A percentile compares a stretch with the other conserved stretches of the same genome.
These are phyloP conservation scores for Marasmius sp. DNA, from an alignment of 1,284 basidiomycete genomes.

Conservation along the genomic window DNA sequence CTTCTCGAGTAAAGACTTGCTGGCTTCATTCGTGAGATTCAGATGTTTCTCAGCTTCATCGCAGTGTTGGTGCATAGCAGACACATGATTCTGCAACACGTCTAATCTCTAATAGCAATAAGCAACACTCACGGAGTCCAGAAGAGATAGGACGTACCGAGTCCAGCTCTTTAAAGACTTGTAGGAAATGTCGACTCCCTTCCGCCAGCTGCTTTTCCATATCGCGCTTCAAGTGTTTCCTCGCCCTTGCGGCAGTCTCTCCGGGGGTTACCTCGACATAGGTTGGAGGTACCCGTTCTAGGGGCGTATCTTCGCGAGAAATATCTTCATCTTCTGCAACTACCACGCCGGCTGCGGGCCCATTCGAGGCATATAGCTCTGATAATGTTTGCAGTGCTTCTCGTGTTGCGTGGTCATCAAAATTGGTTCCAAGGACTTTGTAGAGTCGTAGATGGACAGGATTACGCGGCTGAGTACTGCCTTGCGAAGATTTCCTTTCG, in stretches of 20 bases:
- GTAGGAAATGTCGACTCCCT: slow-evolving; percentile 79
- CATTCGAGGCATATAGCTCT: slow-evolving; percentile 58
- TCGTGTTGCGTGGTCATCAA: slow-evolving; percentile 76
- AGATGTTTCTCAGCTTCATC: slow-evolving; percentile 83
- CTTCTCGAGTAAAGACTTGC: slow-evolving; percentile 81
- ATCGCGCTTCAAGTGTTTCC: slow-evolving; percentile 80
- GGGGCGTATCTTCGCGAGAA: slow-evolving; percentile 17
- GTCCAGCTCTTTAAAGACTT: slow-evolving; percentile 85
- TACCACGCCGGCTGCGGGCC: slow-evolving; percentile 30
- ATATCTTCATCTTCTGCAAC: slow-evolving; percentile 38
- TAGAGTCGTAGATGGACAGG: slow-evolving; percentile 83
- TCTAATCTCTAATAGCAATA: slow-evolving; percentile 65
- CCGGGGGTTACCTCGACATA: slow-evolving; percentile 32
- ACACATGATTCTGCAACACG: slow-evolving; percentile 72
- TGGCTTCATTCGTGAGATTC: slow-evolving; percentile 74
- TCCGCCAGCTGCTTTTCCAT: slow-evolving; percentile 80
- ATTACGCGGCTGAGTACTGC: slow-evolving; percentile 40
- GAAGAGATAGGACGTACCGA: slow-evolving; percentile 54
- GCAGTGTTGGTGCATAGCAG: slow-evolving; percentile 78
- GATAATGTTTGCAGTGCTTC: slow-evolving; percentile 86
- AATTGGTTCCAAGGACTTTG: slow-evolving; percentile 84
- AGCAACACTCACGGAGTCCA: slow-evolving; percentile 7
- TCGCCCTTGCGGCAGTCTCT: slow-evolving; percentile 66
- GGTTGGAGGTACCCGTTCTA: not conserved
- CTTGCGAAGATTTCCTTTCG: not conserved